phyloP scores from a whole-genome alignment of 345 rosid species.

The Eucalyptus albens region DNA sequence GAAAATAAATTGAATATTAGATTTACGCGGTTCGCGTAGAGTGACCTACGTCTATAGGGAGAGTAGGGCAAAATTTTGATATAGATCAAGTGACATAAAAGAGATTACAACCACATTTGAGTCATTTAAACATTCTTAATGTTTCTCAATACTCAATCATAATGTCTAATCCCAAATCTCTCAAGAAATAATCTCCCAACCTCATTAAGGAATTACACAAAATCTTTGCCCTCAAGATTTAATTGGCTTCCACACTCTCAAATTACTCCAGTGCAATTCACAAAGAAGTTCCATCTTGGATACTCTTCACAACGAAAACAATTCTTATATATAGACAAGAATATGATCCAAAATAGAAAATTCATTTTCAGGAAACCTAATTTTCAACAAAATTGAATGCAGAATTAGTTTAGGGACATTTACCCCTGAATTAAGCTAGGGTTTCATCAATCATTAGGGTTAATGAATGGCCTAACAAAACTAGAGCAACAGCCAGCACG shows the following conservation, averaged over 20 bases:
- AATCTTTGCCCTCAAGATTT: not conserved
- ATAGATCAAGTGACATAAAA: not conserved
- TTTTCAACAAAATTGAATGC: not conserved
- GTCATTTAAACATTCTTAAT: not conserved
- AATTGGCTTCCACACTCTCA: not conserved
- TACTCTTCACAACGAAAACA: not conserved
- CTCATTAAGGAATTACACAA: not conserved
- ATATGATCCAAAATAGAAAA: not conserved
- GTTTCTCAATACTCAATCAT: not conserved
- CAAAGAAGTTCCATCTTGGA: not conserved
- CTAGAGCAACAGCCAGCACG: not conserved
- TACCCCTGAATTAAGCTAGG: not conserved
- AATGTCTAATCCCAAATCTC: not conserved
- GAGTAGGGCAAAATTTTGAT: rapidly evolving
- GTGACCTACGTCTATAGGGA: not conserved
- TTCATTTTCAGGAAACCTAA: not conserved
- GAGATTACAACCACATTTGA: not conserved
- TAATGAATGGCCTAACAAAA: not conserved
- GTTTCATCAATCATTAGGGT: not conserved
- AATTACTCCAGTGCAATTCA: not conserved
- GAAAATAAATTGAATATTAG: not conserved
- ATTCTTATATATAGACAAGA: not conserved
- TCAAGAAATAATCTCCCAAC: not conserved
- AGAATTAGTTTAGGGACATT: not conserved
- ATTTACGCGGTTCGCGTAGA: rapidly evolving